Evolutionary conservation across 768 basidiomycete genomes (phyloP), one percentile per base, ranked within the genome.

Genomic region (Mycena galopus): DNA sequence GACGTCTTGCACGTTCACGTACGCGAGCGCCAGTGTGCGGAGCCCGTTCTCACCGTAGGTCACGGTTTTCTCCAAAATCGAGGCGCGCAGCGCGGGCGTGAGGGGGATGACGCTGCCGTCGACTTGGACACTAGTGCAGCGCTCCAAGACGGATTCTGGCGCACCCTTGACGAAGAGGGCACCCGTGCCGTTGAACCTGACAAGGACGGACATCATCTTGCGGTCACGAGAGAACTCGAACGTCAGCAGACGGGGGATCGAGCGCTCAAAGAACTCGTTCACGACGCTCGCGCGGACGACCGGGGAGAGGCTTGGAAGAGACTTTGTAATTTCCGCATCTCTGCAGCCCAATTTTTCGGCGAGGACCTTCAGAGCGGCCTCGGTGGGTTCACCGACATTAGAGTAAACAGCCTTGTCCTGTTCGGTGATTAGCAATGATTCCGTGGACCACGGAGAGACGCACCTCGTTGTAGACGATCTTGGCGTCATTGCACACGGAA

Each of bases 201-300:
- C 94, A 61, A 99, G 90, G 62, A 98, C 97, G 25, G 97, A 98
- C 97, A 99, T 99, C 91, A 97, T 97, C 85, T 98, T 99, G 79
- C 97, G 93, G 82, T 99, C 97, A 23, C 97, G 92, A 25, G 96
- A 95, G 83, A 99, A 99, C 82, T 99, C 97, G 81, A 99, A 97
- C 10, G 97, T 99, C 76, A 98, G 85, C 17, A 98, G 88, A 69
- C 96, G 92, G 21, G 91, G 86, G 78, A 95, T 92, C 19, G 84
- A 86, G 63, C 86, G 84, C 74, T 96, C 95, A 81, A 95, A 92
- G 82, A 91, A 87, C 39, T 94, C 92, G 85, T 93, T 96, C 84
- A 98, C 88, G 39, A 93, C 96, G 75, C 89, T 94, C 61, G 94
- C 92, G 65, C 97, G 94, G 42, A 82, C 84, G 21, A 86, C 81